Percentiles rank a stretch among this genome's conserved stretches.
Evolutionary conservation across 139 green algal genomes (phyloP).

Genomic region (Chlorella sp.): DNA sequence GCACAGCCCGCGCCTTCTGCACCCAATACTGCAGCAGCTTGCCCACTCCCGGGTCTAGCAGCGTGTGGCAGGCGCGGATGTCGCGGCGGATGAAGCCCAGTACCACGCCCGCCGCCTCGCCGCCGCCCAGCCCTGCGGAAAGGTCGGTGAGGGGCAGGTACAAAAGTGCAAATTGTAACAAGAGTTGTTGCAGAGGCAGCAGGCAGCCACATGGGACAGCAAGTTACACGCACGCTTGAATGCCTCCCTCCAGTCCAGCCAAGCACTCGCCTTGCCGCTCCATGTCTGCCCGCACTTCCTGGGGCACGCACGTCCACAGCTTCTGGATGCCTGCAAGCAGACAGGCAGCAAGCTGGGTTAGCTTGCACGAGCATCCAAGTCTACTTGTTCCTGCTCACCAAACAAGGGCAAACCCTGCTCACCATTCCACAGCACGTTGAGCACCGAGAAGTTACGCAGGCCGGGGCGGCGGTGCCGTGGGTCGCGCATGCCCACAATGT

Average conservation of each 20-base stretch:
- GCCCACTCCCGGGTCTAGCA: not conserved
- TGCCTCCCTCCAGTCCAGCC: too few relatives aligned
- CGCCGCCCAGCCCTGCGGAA: conserved; percentile 1
- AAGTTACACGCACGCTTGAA: too few relatives aligned
- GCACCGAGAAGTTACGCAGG: conserved; percentile 39
- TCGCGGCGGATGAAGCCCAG: conserved; percentile 23
- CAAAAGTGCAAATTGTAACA: too few relatives aligned
- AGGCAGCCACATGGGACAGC: not conserved
- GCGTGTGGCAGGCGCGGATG: conserved; percentile 1
- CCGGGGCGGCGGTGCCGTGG: not conserved
- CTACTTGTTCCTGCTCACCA: too few relatives aligned
- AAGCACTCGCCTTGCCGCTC: too few relatives aligned
- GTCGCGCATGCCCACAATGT: conserved; percentile 35
- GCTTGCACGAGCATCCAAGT: too few relatives aligned
- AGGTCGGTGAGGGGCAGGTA: too few relatives aligned
- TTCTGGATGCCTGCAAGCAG: not conserved
- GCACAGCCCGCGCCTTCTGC: conserved; percentile 14
- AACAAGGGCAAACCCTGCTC: not conserved
- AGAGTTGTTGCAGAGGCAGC: too few relatives aligned
- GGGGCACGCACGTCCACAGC: conserved; percentile 26
- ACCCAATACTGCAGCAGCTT: conserved; percentile 47
- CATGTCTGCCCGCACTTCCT: not conserved
- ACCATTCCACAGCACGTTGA: conserved; percentile 42
- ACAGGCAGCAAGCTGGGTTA: too few relatives aligned
- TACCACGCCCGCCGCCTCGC: not conserved